A percentile compares a stretch with the other conserved stretches of the same genome.
Conservation (phyloP, 2,329 filamentous ascomycete species). For the Paraphoma sp. region DNA sequence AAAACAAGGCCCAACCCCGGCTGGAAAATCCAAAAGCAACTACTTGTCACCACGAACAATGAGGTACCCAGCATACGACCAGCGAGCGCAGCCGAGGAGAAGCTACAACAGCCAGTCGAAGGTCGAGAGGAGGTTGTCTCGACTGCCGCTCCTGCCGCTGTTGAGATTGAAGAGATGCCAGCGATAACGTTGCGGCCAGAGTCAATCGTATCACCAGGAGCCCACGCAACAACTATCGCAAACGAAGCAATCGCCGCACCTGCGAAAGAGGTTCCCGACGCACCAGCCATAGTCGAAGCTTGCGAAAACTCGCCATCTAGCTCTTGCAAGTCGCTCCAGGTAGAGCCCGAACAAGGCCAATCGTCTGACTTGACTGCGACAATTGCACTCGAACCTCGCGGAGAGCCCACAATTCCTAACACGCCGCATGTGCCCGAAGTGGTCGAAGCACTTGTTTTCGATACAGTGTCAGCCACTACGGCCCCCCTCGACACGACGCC, state of each 20-base stretch:
- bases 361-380: neutral
- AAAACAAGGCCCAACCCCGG: constrained; percentile 10
- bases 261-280: neutral
- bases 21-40: constrained; percentile 10
- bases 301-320: neutral
- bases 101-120: neutral
- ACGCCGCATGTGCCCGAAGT: neutral
- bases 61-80: neutral
- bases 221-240: neutral
- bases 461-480: neutral
- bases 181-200: neutral
- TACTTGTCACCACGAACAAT: constrained; percentile 11
- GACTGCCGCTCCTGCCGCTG: neutral
- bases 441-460: neutral
- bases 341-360: neutral
- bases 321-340: neutral
- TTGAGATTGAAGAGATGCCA: neutral
- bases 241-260: neutral
- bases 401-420: neutral
- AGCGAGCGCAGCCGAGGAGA: neutral
- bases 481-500: neutral
- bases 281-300: neutral
- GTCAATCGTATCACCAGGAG: neutral
- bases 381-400: neutral
- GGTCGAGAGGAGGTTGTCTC: neutral